phyloP scores from a whole-genome alignment of 2,329 filamentous ascomycete species.

The Shiraia bambusicola region DNA sequence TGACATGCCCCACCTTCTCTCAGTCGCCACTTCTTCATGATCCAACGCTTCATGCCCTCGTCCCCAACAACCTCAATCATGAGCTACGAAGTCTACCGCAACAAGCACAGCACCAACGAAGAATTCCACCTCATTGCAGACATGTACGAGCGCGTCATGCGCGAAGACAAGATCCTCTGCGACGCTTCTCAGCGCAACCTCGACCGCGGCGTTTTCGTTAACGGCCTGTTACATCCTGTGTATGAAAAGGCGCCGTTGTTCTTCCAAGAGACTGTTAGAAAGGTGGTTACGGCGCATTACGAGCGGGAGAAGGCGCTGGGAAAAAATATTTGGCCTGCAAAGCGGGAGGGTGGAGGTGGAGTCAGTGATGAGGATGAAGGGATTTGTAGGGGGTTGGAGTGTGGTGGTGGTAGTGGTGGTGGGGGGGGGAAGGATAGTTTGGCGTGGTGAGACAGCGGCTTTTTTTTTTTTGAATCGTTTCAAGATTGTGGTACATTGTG shows the following conservation, averaged over 20 bases:
- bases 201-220: slow-evolving; percentile 60
- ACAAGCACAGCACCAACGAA: slow-evolving; percentile 58
- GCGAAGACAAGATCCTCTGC: slow-evolving; percentile 64
- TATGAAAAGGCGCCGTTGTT: slow-evolving; percentile 60
- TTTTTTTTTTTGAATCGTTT: too few relatives aligned
- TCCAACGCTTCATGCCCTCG: slow-evolving; percentile 61
- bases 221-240: slow-evolving; percentile 61
- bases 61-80: slow-evolving; percentile 53
- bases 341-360: slow-evolving; percentile 49
- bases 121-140: slow-evolving; percentile 59
- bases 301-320: slow-evolving; percentile 19
- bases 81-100: slow-evolving; percentile 62
- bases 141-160: slow-evolving; percentile 64
- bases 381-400: slow-evolving; percentile 35
- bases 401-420: slow-evolving; percentile 8
- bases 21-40: slow-evolving; percentile 58
- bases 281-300: slow-evolving; percentile 43
- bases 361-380: slow-evolving; percentile 52
- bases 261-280: slow-evolving; percentile 55
- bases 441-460: slow-evolving; percentile 25
- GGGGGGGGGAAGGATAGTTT: slow-evolving; percentile 16
- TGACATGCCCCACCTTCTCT: slow-evolving; percentile 1
- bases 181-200: slow-evolving; percentile 60
- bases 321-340: slow-evolving; percentile 24
- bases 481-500: too few relatives aligned